Evolutionary conservation across 2,329 filamentous ascomycete genomes (phyloP).

Genomic region (Remersonia thermophila): DNA sequence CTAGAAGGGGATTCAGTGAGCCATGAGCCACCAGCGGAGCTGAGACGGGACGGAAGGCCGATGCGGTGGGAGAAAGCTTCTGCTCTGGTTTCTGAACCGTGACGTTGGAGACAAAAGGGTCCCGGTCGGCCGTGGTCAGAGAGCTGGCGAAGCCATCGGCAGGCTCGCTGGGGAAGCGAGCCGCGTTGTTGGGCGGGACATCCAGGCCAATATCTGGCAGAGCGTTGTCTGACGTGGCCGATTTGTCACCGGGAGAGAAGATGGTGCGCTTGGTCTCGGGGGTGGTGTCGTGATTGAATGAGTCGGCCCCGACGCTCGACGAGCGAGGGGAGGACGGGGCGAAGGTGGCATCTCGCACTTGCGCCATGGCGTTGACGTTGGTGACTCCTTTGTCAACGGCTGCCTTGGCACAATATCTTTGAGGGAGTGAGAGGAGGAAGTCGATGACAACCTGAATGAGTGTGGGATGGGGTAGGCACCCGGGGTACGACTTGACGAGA

Average conservation of each 20-base stretch:
- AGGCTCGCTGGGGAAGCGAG: slow-evolving; percentile 19
- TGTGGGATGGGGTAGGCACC: background rate
- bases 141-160: slow-evolving; percentile 17
- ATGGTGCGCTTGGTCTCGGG: slow-evolving; percentile 51
- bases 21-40: slow-evolving; percentile 16
- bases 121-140: slow-evolving; percentile 27
- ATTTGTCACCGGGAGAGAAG: slow-evolving; percentile 49
- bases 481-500: no score
- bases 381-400: background rate
- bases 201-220: slow-evolving; percentile 22
- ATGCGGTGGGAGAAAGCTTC: slow-evolving; percentile 52
- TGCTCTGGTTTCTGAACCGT: slow-evolving; percentile 24
- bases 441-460: no score
- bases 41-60: slow-evolving; percentile 44
- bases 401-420: background rate
- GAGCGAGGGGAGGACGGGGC: slow-evolving; percentile 39
- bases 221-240: slow-evolving; percentile 30
- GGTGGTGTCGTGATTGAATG: slow-evolving; percentile 42
- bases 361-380: slow-evolving; percentile 25
- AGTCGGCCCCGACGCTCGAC: slow-evolving; percentile 39
- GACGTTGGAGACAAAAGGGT: slow-evolving; percentile 41
- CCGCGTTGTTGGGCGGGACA: slow-evolving; percentile 19
- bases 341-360: slow-evolving; percentile 28
- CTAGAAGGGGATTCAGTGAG: slow-evolving; percentile 9
- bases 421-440: background rate